Base-by-base conservation (phyloP, 306 rosid species). In the Trifolium repens region DNA sequence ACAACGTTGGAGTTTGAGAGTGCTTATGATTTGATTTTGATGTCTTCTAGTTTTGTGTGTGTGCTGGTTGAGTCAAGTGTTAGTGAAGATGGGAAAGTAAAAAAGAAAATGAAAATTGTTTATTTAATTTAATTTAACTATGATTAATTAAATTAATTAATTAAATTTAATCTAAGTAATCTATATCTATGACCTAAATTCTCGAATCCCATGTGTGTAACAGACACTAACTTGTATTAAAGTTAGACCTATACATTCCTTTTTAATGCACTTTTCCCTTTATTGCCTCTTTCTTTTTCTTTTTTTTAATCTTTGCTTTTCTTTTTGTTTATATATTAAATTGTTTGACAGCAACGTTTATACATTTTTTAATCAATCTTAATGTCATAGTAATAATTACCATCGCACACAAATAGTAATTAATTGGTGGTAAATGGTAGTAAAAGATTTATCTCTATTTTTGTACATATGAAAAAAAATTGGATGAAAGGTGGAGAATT, bases 191-290 rank as follows among this genome's bases (percentile, higher is more conserved):
- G 22, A 75, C 80, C 73, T 69, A 80, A 80, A 60, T 80, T 53
- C 73, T 52, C 59, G 72, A 74, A 74, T 80, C 84, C 77, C 84
- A 80, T 80, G 77, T 67, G 84, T 80, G 79, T 79, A 67, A 74
- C 66, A 74, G 66, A 74, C 58, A 67, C 54, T 44, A 47, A 44
- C 58, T 68, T 40, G 19, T 63, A 62, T 64, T 76, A 81, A 76
- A 81, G 81, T 71, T 55, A 30, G 67, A 71, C 57, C 70, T 63
- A 66, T 66, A 57, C 26, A 66, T 63, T 72, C 74, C 71, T 70
- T 77, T 82, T 82, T 82, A 66, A 58, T 82, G 75, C 81, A 65
- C 82, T 78, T 82, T 82, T 82, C 79, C 74, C 85, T 82, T 82
- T 82, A 73, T 77, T 81, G 85, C 85, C 75, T 59, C 78, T 78